phyloP scores from a whole-genome alignment of 2,329 filamentous ascomycete species.

The Botrytis porri region DNA sequence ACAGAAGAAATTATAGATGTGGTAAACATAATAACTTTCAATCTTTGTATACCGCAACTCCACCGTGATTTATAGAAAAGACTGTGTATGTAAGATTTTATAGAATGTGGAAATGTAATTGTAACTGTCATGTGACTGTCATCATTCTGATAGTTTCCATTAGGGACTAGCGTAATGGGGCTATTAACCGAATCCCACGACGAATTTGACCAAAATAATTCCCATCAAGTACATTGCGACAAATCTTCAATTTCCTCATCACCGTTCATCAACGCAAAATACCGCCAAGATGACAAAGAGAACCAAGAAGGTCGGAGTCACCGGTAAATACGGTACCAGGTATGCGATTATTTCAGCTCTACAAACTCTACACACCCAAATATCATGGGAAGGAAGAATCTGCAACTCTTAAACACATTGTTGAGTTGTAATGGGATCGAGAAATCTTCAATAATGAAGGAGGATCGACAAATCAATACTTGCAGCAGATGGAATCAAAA shows the following conservation, averaged over 20 bases:
- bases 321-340: conserved; percentile 97
- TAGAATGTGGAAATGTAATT: background rate
- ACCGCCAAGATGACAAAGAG: conserved; percentile 84
- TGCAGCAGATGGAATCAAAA: background rate
- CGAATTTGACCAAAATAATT: conserved; percentile 23
- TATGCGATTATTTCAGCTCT: conserved; percentile 50
- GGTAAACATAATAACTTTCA: background rate
- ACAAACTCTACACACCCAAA: conserved; percentile 15
- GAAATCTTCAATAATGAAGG: background rate
- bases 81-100: background rate
- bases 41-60: background rate
- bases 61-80: background rate
- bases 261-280: conserved; percentile 36
- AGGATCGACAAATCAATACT: background rate
- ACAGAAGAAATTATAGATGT: background rate
- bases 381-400: background rate
- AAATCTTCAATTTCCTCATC: conserved; percentile 25
- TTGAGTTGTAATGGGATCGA: background rate
- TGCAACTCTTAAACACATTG: conserved; percentile 3
- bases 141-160: background rate
- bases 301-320: conserved; percentile 98
- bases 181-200: conserved; percentile 21
- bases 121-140: background rate
- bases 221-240: conserved; percentile 24
- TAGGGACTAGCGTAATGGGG: conserved; percentile 15